A percentile compares a stretch with the other conserved stretches of the same genome.
Conservation (phyloP, 345 rosid species). For the Populus simonii region DNA sequence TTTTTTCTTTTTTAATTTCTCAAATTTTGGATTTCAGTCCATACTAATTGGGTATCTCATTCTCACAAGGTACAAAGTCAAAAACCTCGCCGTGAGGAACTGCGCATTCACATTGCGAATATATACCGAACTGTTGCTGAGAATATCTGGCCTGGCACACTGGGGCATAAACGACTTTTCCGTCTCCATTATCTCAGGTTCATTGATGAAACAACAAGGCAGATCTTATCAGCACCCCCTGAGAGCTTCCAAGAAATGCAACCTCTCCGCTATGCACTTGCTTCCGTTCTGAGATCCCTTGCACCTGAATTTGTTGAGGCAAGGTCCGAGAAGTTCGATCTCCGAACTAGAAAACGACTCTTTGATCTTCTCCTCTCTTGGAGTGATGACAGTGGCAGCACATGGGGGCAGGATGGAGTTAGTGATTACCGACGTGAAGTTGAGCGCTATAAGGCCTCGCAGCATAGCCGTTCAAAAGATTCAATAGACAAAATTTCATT, state of each 20-base stretch:
- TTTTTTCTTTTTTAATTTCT: neutral
- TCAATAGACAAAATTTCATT: slow-evolving; percentile 88
- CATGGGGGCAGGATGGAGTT: slow-evolving; percentile 83
- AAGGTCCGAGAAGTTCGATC: slow-evolving; percentile 85
- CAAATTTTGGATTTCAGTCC: neutral
- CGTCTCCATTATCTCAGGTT: slow-evolving; percentile 90
- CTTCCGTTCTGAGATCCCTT: slow-evolving; percentile 79
- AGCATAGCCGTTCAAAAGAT: slow-evolving; percentile 88
- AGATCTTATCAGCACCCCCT: slow-evolving; percentile 49
- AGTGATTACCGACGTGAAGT: slow-evolving; percentile 96
- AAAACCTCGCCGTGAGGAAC: slow-evolving; percentile 91
- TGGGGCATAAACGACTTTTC: slow-evolving; percentile 75
- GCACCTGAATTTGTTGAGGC: slow-evolving; percentile 97
- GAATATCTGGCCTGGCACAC: slow-evolving; percentile 94
- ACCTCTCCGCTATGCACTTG: slow-evolving; percentile 88
- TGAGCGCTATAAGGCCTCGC: slow-evolving; percentile 92
- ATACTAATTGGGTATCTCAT: neutral
- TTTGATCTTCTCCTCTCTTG: slow-evolving; percentile 91
- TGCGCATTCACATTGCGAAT: slow-evolving; percentile 78
- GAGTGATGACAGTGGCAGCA: slow-evolving; percentile 79
- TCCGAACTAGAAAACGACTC: slow-evolving; percentile 76
- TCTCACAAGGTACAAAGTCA: slow-evolving; percentile 56
- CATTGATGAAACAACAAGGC: slow-evolving; percentile 80
- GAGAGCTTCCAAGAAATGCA: slow-evolving; percentile 91
- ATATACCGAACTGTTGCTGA: slow-evolving; percentile 91